Base-by-base conservation (phyloP, 2,329 filamentous ascomycete species). In the Ophiosphaerella herpotricha region DNA sequence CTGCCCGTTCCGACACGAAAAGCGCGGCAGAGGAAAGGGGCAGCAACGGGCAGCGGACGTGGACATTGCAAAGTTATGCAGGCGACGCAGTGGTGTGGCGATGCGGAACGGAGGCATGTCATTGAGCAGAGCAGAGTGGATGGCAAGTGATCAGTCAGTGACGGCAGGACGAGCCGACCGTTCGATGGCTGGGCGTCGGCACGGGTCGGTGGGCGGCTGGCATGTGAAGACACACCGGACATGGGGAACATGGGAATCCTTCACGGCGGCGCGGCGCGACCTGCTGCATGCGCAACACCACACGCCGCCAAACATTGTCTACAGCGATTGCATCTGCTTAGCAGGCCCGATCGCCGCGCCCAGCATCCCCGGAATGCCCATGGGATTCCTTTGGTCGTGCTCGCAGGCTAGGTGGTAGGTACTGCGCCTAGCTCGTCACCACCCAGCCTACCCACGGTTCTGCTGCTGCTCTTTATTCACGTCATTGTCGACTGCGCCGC, bases 301-400 rank as follows among this genome's bases (percentile, higher is more conserved):
- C 13, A 33, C 40, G 16, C 40, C 31, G 9, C 29, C 29, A 34
- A 5, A 14, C 29, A 4, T 7, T 48, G 51, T 44, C 33, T 45
- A 45, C 54, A 52, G 57, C 44, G 47, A 23, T 45, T 48, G 60
- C 48, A 41, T 46, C 54, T 53, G 47, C 58, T 55, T 38, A 35
- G 34, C 37, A 48, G 48, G 46, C 52, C 18, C 4, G 18, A 21
- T 5, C 4, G 18, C 18, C 18, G 18, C 4, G 18, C 18, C 18
- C 18, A 21, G 18, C 18, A 5, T 1, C 18, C 18, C 18, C 4
- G 18, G 18, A 21, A 3, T 21, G 18, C 18, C 18, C 18, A 21
- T 21, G 18, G 18, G 18, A 21, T 5, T 21, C 4, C 18, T 21
- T 21, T 21, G 18, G 18, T 5, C 18, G 18, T 4, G 4, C 4